Evolutionary conservation across 2,329 filamentous ascomycete genomes (phyloP), one percentile per base, ranked within the genome.

Genomic region (Knufia fluminis): DNA sequence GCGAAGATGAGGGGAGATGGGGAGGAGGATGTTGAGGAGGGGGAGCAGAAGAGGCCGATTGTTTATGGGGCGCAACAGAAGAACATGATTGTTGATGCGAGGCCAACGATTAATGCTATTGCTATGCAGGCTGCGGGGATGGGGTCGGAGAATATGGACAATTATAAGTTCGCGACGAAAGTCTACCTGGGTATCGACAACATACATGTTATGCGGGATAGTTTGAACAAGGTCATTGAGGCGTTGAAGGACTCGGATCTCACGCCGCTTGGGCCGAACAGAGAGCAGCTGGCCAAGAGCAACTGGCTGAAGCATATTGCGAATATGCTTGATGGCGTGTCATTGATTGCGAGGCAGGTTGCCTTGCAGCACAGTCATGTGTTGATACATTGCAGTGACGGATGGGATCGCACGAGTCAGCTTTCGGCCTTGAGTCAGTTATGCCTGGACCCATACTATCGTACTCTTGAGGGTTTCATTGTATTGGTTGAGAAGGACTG

Each of bases 341-440:
- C 82, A 43, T 73, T 94, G 50, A 94, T 97, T 58, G 85, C 90
- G 24, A 78, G 86, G 26, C 87, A 92, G 60, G 83, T 98, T 28
- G 92, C 89, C 24, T 82, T 97, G 51, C 85, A 88, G 57, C 91
- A 96, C 62, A 95, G 90, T 1, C 89, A 98, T 64, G 91, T 94
- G 9, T 72, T 98, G 40, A 95, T 98, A 43, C 92, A 98, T 67
- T 98, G 92, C 68, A 97, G 92, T 1, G 92, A 98, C 67, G 92
- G 92, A 3, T 98, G 92, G 92, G 92, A 98, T 68, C 84, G 92
- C 45, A 98, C 92, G 6, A 91, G 89, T 61, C 92, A 98, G 68
- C 76, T 98, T 46, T 94, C 90, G 61, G 89, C 90, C 3, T 70
- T 98, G 50, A 84, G 89, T 49, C 90, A 98, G 68, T 76, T 98